phyloP scores from a whole-genome alignment of 2,329 filamentous ascomycete genomes.

The Pseudocercospora eumusae region DNA sequence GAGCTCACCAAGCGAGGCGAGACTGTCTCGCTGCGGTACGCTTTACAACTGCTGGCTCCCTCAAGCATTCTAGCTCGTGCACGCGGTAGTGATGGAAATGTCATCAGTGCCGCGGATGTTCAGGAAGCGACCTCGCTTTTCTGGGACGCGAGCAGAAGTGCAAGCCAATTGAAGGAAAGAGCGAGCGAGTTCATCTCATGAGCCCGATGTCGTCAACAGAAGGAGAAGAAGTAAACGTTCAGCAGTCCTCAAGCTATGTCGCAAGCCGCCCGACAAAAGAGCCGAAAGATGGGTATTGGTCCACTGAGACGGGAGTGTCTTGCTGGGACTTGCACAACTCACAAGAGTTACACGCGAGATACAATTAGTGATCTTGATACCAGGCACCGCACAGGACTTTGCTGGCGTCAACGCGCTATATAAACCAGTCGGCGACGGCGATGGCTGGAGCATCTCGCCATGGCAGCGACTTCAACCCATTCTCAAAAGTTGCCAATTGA shows the following conservation, averaged over 20 bases:
- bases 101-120: slow-evolving; percentile 58
- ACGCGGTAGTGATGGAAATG: slow-evolving; percentile 41
- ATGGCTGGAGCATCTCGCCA: not conserved
- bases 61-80: slow-evolving; percentile 88
- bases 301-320: not conserved
- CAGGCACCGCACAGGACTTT: not conserved
- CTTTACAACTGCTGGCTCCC: slow-evolving; percentile 85
- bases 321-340: not conserved
- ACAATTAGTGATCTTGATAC: not conserved
- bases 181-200: slow-evolving; percentile 41
- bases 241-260: not conserved
- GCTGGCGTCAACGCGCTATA: not conserved
- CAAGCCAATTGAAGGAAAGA: slow-evolving; percentile 39
- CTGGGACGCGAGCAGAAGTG: slow-evolving; percentile 52
- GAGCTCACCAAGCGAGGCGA: slow-evolving; percentile 85
- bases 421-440: not conserved
- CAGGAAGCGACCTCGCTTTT: slow-evolving; percentile 52
- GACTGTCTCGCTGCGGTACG: slow-evolving; percentile 87
- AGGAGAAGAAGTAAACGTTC: not conserved
- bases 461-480: not conserved
- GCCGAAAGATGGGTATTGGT: not conserved
- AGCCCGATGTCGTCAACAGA: slow-evolving; percentile 28
- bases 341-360: not conserved
- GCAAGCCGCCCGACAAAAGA: not conserved
- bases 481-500: not conserved